Evolutionary conservation across 2,329 filamentous ascomycete species (phyloP), one percentile per base, ranked within the genome.

Genomic region (Capronia coronata): DNA sequence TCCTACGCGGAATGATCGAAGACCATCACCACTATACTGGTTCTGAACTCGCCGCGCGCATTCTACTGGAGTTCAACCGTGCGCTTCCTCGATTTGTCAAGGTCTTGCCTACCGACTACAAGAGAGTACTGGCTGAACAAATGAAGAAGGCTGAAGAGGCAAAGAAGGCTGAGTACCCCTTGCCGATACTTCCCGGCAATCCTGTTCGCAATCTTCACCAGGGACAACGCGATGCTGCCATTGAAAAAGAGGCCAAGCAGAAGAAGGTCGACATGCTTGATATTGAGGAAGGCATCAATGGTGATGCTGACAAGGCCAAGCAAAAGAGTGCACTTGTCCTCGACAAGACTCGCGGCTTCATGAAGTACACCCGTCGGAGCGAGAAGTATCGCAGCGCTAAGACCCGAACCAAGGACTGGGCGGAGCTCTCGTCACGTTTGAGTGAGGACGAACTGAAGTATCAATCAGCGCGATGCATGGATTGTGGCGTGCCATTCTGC

Each of bases 11-110:
- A 55, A 77, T 96, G 59, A 87, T 97, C 48, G 91, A 97, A 73
- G 91, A 97, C 61, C 91, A 97, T 65, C 89, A 96, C 70, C 91
- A 96, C 70, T 96, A 95, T 76, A 97, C 91, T 51, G 91, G 91
- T 52, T 96, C 91, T 11, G 91, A 96, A 75, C 80, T 94, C 47
- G 91, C 91, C 25, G 90, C 90, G 52, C 87, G 91, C 56, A 87
- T 96, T 58, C 76, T 97, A 8, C 78, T 95, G n/a, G 91, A 97
- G 74, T 97, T 96, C 74, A 94, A 83, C 68, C 84, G 89, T 59
- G 90, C 90, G 37, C 79, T 96, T 45, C 84, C 84, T 50, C 86
- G 88, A 60, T 95, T 97, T 63, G 78, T 96, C 72, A 96, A 95
- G 77, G 84, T 96, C 45, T 76, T 97, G 51, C 91, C 91, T 2